Evolutionary conservation across 1,139 yeast species (phyloP).

Genomic region (Debaryomyces sp.): DNA sequence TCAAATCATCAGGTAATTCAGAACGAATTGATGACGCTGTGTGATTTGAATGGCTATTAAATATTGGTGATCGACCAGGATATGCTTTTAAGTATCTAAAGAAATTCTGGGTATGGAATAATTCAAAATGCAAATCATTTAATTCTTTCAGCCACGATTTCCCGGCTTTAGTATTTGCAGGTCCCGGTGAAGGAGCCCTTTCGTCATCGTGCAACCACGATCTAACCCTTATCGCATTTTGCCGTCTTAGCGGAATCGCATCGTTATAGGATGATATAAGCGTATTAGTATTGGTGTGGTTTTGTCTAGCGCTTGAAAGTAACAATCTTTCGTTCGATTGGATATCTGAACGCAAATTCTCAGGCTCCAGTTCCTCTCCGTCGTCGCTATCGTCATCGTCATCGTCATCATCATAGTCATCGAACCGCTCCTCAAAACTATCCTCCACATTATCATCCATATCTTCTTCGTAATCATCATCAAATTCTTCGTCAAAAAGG

Average conservation of each 20-base stretch:
- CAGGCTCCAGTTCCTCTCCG: conserved; percentile 12
- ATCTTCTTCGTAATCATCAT: conserved; percentile 12
- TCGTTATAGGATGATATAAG: conserved; percentile 12
- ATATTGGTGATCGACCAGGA: conserved; percentile 11
- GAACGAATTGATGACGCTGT: conserved; percentile 6
- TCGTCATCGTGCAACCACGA: conserved; percentile 1
- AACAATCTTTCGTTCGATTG: conserved; percentile 27
- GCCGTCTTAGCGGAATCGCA: conserved; percentile 20
- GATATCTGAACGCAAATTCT: conserved; percentile 17
- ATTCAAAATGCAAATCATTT: conserved; percentile 13
- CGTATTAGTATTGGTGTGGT: conserved; percentile 23
- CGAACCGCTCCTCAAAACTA: conserved; percentile 8
- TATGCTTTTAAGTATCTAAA: conserved; percentile 5
- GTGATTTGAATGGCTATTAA: conserved; percentile 8
- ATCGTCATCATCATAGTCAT: conserved; percentile 7
- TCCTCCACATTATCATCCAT: conserved; percentile 7
- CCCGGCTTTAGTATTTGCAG: neutral
- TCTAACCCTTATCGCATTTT: conserved; percentile 22
- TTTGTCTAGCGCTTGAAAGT: conserved; percentile 31
- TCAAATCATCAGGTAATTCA: conserved; percentile 9
- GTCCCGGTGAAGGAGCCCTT: neutral
- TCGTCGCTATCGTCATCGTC: conserved; percentile 8
- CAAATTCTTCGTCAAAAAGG: conserved; percentile 11
- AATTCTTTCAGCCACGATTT: conserved; percentile 13
- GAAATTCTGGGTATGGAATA: conserved; percentile 9